Evolutionary conservation across 768 basidiomycete genomes (phyloP), one percentile per base, ranked within the genome.

Genomic region (Ramaria sp.): DNA sequence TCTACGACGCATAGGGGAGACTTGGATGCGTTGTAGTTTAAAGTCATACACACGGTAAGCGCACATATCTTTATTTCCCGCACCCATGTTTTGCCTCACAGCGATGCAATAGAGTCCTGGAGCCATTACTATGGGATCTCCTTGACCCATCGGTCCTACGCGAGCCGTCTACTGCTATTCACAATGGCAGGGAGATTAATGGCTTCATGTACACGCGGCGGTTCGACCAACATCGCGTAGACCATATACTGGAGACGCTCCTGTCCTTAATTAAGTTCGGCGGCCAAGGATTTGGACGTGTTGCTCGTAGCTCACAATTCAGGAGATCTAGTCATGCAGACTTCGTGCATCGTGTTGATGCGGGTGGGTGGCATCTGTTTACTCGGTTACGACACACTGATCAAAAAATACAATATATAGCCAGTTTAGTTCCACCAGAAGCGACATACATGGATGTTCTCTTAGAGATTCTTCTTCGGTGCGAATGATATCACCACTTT

Each of bases 11-110:
- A 76, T 88, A 33, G 90, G 89, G 13, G 95, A 98, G 68, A 92
- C 92, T 0, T 99, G 96, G 96, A 92, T 99, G 87, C 80, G 94
- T 27, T 92, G 91, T 65, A 91, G 84, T 63, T 75, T 97, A 31
- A 89, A 87, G 67, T 94, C 92, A 1, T 95, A 95, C 67, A 73
- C 92, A 58, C 81, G 94, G 92, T 93, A 69, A 37, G 74, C 52
- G 17, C 19, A 24, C 45, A 30, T 17, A 13, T 12, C n/a, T 24
- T 33, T 10, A 24, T 47, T 1, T 24, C 24, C 34, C 34, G 34
- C 13, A 37, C 34, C 43, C 33, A 62, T 6, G 33, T 58, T n/a
- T 49, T 47, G 41, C 37, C 27, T 27, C 59, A 59, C 19, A 37
- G 24, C 48, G 17, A 27, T 49, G 4, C 24, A 10, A 31, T 65